Evolutionary conservation across 2,329 filamentous ascomycete genomes (phyloP), one percentile per base, ranked within the genome.

Genomic region (Harringtonia lauricola): DNA sequence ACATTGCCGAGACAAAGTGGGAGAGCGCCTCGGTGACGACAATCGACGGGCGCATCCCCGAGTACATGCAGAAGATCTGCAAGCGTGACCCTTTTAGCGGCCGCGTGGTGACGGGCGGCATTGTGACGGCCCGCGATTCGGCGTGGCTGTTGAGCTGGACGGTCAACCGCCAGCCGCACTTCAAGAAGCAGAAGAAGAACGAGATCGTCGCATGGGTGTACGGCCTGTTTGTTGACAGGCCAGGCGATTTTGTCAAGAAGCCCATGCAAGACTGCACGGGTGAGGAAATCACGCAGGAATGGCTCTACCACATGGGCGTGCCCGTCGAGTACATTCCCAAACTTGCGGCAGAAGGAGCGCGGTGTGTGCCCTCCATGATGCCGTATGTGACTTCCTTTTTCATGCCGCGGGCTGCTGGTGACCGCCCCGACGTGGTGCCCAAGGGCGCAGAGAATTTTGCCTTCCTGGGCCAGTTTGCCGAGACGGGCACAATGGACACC

Each of bases 1-100:
- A 62, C 21, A 50, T 59, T 19, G 38, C 51, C 2, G 57, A 65
- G 37, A 62, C 60, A 9, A 59, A 58, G 18, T 58, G 64, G 54
- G 59, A 62, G 44, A 63, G 60, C 0, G 66, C 67, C 26, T 66
- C 65, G 5, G 55, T 65, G 22, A 57, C 54, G 12, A 68, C 64
- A 0, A 51, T 64, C 6, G 55, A 59, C 29, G 48, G 52, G 13
- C 38, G 43, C 17, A 52, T 53, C 31, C 52, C 53, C 1, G 53
- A 56, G 18, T 60, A 62, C 44, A 58, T 65, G 43, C 45, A 56
- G 8, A 50, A 50, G 2, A 51, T 58, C n/a, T 54, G 55, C 47
- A 51, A 55, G 29, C 54, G 58, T 24, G 51, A 53, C 26, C 49
- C 50, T 13, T 59, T 62, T 17, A 57, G 56, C 35, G 56, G 61